Percentiles rank a stretch among this genome's conserved stretches.
phyloP scores from a whole-genome alignment of 257 asterid genomes.

The Nicotiana tabacum region DNA sequence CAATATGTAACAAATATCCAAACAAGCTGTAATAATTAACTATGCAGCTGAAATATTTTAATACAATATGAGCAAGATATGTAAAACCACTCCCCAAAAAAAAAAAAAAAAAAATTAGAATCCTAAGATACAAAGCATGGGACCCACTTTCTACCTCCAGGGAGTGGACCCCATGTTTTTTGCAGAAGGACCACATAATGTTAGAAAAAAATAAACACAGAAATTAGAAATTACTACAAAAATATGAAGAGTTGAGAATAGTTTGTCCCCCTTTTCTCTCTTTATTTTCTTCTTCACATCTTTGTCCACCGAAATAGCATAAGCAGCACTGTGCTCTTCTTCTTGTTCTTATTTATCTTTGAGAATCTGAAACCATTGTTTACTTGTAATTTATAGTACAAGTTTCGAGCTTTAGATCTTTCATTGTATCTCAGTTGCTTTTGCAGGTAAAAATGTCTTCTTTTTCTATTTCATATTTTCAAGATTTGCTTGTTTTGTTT shows the following conservation, averaged over 20 bases:
- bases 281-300: not conserved
- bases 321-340: not conserved
- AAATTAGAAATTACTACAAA: not conserved
- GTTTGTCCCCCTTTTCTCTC: not conserved
- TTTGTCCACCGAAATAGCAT: constrained; percentile 2
- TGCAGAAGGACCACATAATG: not conserved
- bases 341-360: not conserved
- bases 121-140: not conserved
- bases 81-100: not conserved
- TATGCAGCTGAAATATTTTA: too few species aligned
- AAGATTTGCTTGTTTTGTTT: not conserved
- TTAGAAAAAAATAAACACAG: not conserved
- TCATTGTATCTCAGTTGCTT: constrained; percentile 24
- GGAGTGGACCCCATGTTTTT: not conserved
- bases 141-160: not conserved
- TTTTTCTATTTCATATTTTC: not conserved
- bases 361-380: not conserved
- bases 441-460: constrained; percentile 15
- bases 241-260: not conserved
- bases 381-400: not conserved
- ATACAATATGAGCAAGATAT: not conserved
- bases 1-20: too few species aligned
- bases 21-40: too few species aligned
- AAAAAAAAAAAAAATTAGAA: not conserved
- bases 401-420: constrained; percentile 33